Conservation (phyloP, 176 grass and related monocot genomes). For the Eragrostis nindensis region DNA sequence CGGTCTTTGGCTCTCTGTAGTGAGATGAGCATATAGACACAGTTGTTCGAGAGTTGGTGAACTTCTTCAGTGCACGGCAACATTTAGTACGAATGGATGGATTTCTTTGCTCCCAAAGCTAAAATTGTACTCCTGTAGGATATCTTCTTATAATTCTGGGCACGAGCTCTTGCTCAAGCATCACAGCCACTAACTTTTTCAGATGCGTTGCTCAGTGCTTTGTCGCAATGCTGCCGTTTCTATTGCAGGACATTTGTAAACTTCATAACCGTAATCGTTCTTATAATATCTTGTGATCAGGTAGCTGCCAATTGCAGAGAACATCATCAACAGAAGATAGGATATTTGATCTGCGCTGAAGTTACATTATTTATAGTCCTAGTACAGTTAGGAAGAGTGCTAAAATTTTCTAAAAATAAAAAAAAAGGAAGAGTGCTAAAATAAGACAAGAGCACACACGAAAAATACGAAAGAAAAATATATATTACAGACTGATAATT, state of each 20-base stretch:
- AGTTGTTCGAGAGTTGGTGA: no score
- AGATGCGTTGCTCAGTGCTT: background rate
- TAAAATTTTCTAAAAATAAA: no score
- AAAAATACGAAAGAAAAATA: background rate
- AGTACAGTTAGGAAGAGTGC: background rate
- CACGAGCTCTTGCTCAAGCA: background rate
- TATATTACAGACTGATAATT: constrained; percentile 16
- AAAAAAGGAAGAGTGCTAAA: background rate
- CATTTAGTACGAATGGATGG: background rate
- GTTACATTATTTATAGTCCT: constrained; percentile 16
- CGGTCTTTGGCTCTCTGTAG: no score
- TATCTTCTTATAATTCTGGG: background rate
- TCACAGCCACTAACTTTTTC: background rate
- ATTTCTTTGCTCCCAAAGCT: background rate
- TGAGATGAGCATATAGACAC: background rate
- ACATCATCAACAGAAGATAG: background rate
- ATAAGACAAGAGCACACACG: background rate
- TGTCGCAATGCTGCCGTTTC: background rate
- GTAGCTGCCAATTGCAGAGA: background rate
- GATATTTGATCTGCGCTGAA: background rate
- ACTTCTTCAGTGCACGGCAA: no score
- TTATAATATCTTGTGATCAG: background rate
- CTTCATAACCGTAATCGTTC: background rate
- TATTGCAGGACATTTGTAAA: background rate
- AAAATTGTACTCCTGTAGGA: background rate